Evolutionary conservation across 768 basidiomycete genomes (phyloP).

Genomic region (Floccularia luteovirens): DNA sequence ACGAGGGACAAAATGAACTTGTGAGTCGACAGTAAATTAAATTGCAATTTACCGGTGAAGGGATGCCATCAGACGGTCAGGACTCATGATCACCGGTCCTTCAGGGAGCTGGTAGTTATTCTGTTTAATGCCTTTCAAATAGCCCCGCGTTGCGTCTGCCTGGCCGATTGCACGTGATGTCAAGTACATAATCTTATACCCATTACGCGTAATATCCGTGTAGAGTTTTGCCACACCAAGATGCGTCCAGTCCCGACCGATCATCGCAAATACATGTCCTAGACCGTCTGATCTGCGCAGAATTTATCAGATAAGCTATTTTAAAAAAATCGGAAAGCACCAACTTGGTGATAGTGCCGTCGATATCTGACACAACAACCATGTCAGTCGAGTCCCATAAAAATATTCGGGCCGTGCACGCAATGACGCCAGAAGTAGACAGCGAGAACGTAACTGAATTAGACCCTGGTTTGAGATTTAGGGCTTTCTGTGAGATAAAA

Average conservation of each 20-base stretch:
- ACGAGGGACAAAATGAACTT: background rate
- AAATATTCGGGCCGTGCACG: slow-evolving; percentile 90
- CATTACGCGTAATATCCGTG: slow-evolving; percentile 91
- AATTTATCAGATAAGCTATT: background rate
- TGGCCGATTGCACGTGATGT: slow-evolving; percentile 97
- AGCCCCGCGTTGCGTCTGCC: slow-evolving; percentile 93
- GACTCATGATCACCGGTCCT: slow-evolving; percentile 98
- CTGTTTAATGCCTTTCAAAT: slow-evolving; percentile 91
- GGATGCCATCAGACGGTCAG: slow-evolving; percentile 90
- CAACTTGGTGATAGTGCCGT: slow-evolving; percentile 98
- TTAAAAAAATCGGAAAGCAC: slow-evolving; percentile 11
- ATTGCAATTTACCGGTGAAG: slow-evolving; percentile 68
- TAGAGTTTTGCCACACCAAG: slow-evolving; percentile 95
- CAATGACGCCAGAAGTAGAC: slow-evolving; percentile 71
- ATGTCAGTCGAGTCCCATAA: slow-evolving; percentile 91
- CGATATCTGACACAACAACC: slow-evolving; percentile 94
- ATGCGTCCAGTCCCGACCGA: slow-evolving; percentile 98
- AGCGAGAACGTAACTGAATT: slow-evolving; percentile 94
- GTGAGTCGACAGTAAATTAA: background rate
- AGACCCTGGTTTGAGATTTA: slow-evolving; percentile 78
- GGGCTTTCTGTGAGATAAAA: slow-evolving; percentile 52
- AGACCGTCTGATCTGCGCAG: slow-evolving; percentile 80
- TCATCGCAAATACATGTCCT: slow-evolving; percentile 95
- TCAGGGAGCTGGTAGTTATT: slow-evolving; percentile 95
- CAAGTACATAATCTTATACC: slow-evolving; percentile 97